phyloP scores from a whole-genome alignment of 768 basidiomycete species.

The Butyriboletus loyo region DNA sequence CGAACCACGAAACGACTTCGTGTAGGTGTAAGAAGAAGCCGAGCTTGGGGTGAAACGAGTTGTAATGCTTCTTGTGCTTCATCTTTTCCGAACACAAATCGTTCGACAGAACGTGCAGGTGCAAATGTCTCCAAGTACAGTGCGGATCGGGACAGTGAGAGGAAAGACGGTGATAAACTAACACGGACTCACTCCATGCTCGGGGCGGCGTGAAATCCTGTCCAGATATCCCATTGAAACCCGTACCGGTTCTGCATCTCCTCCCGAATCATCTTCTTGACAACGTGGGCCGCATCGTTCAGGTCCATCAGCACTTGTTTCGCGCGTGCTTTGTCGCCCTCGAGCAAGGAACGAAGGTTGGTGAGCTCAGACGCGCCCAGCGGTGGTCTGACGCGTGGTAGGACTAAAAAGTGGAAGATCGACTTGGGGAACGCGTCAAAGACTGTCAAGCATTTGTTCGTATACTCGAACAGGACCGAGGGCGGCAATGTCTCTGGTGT shows the following conservation, averaged over 20 bases:
- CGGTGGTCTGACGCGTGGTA: conserved; percentile 54
- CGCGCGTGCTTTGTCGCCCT: conserved; percentile 50
- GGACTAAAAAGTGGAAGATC: conserved; percentile 82
- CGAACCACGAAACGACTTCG: conserved; percentile 82
- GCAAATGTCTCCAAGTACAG: conserved; percentile 56
- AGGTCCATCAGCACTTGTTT: conserved; percentile 52
- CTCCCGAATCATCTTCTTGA: conserved; percentile 61
- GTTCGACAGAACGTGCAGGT: conserved; percentile 81
- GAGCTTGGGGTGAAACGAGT: conserved; percentile 80
- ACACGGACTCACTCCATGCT: conserved; percentile 72
- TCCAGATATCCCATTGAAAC: conserved; percentile 74
- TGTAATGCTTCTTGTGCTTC: conserved; percentile 90
- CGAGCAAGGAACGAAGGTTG: conserved; percentile 55
- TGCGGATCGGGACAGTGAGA: not conserved
- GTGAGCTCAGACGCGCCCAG: conserved; percentile 40
- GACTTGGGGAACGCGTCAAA: conserved; percentile 81
- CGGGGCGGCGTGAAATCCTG: conserved; percentile 81
- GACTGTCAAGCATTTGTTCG: conserved; percentile 55
- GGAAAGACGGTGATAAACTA: not conserved
- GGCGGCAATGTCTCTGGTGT: conserved; percentile 53
- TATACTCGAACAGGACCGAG: conserved; percentile 58
- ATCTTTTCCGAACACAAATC: conserved; percentile 68
- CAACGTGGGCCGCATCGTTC: conserved; percentile 50
- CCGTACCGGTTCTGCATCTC: conserved; percentile 79
- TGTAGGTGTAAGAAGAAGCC: conserved; percentile 81